Evolutionary conservation across 2,329 filamentous ascomycete genomes (phyloP).

Genomic region (Aspergillus puulaauensis): DNA sequence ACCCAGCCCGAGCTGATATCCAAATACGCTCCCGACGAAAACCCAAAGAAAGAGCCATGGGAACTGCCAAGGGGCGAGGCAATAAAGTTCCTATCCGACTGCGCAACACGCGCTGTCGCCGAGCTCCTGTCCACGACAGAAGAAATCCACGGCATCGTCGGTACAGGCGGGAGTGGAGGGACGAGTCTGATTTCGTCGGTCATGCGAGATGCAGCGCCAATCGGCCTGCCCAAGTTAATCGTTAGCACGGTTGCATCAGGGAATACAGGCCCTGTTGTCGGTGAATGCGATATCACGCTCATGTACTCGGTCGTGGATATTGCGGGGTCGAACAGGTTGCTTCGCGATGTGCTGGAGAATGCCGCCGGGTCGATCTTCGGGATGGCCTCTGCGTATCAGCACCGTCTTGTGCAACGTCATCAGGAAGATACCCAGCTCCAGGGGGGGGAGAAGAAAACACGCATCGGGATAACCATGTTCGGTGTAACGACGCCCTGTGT

Average conservation of each 20-base stretch:
- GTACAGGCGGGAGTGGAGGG: constrained; percentile 62
- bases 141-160: constrained; percentile 58
- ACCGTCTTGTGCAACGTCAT: not conserved
- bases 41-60: constrained; percentile 26
- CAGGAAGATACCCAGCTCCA: no score
- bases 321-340: constrained; percentile 60
- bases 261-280: constrained; percentile 63
- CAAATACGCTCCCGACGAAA: constrained; percentile 9
- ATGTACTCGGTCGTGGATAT: constrained; percentile 73
- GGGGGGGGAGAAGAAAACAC: not conserved
- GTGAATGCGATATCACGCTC: constrained; percentile 67
- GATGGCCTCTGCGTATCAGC: constrained; percentile 53
- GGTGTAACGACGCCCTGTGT: constrained; percentile 70
- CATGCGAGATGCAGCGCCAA: constrained; percentile 61
- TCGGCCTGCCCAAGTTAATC: constrained; percentile 69
- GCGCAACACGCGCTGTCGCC: constrained; percentile 46
- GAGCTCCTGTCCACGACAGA: constrained; percentile 36
- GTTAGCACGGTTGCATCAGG: constrained; percentile 69
- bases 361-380: constrained; percentile 62
- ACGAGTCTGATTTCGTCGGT: constrained; percentile 61
- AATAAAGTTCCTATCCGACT: constrained; percentile 55
- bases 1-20: constrained; percentile 38
- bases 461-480: constrained; percentile 69
- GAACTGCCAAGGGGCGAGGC: constrained; percentile 54
- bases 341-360: constrained; percentile 49